These are phyloP conservation scores for Paramecium pentaurelia DNA, from an alignment of 73 alveolate genomes.

Conservation along the genomic window DNA sequence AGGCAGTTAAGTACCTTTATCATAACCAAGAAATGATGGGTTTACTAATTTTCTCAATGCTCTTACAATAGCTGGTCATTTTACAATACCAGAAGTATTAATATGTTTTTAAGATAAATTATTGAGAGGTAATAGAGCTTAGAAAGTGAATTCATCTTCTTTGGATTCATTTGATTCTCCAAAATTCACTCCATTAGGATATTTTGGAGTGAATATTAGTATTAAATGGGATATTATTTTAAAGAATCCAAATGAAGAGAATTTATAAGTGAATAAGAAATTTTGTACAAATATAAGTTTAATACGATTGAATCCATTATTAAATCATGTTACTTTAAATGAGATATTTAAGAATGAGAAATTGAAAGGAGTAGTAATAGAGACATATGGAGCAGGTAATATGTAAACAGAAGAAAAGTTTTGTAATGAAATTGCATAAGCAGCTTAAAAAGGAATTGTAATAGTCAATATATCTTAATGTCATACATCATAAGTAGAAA, in stretches of 20 bases:
- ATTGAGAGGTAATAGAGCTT: slow-evolving; percentile 80
- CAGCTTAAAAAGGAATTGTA: slow-evolving; percentile 68
- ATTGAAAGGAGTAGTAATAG: slow-evolving; percentile 69
- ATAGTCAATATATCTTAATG: slow-evolving; percentile 79
- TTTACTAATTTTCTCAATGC: slow-evolving; percentile 76
- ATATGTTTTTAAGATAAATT: slow-evolving; percentile 73
- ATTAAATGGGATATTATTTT: slow-evolving; percentile 68
- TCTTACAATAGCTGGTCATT: slow-evolving; percentile 83
- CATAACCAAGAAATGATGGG: slow-evolving; percentile 82
- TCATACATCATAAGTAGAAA: slow-evolving; percentile 70
- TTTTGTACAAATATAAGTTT: slow-evolving; percentile 69
- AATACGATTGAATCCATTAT: slow-evolving; percentile 73
- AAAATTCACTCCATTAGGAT: slow-evolving; percentile 70
- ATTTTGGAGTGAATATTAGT: slow-evolving; percentile 67
- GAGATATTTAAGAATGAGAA: slow-evolving; percentile 28
- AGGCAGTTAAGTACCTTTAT: slow-evolving; percentile 86
- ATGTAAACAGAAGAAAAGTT: slow-evolving; percentile 69
- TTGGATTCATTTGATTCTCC: slow-evolving; percentile 81
- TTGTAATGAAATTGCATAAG: slow-evolving; percentile 61
- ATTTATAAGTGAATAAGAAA: slow-evolving; percentile 56
- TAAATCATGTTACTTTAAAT: slow-evolving; percentile 49
- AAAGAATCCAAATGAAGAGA: slow-evolving; percentile 62
- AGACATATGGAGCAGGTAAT: slow-evolving; percentile 90
- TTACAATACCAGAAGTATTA: slow-evolving; percentile 81
- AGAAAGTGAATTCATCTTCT: slow-evolving; percentile 69